Evolutionary conservation across 441 rosid genomes (phyloP).

Genomic region (Kokia cookei): DNA sequence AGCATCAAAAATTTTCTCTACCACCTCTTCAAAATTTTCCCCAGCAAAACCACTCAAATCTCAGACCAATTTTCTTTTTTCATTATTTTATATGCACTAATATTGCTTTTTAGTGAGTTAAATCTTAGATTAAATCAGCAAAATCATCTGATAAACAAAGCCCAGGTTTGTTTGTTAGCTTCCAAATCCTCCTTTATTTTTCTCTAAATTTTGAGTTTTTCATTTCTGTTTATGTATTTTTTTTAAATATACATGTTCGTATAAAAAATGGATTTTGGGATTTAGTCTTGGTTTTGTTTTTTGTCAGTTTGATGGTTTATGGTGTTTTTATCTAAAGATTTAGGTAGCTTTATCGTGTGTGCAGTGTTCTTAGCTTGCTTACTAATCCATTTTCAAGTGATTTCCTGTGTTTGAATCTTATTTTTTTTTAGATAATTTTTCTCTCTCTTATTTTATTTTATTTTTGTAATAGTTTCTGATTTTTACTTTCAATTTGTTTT

Average conservation of each 20-base stretch:
- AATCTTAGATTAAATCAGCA: slow-evolving; percentile 6
- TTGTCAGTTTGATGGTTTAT: neutral
- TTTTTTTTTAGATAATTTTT: neutral
- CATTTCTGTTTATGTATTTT: neutral
- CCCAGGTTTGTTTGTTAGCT: slow-evolving; percentile 13
- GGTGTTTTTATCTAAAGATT: neutral
- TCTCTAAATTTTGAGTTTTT: neutral
- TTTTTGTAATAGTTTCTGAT: neutral
- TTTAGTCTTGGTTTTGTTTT: neutral
- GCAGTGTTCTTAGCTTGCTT: neutral
- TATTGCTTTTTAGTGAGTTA: neutral
- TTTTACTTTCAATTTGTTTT: neutral
- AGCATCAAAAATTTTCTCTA: neutral
- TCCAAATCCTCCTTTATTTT: neutral
- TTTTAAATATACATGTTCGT: neutral
- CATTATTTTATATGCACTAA: neutral
- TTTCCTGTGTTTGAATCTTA: neutral
- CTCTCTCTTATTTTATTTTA: neutral
- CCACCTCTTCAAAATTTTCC: slow-evolving; percentile 10
- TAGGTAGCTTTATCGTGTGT: neutral
- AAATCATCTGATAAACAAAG: neutral
- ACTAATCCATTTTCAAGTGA: neutral
- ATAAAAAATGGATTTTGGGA: neutral
- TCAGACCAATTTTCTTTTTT: neutral
- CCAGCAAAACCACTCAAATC: neutral